Evolutionary conservation across 2,329 filamentous ascomycete species (phyloP), one percentile per base, ranked within the genome.

Genomic region (Fonsecaea pedrosoi): DNA sequence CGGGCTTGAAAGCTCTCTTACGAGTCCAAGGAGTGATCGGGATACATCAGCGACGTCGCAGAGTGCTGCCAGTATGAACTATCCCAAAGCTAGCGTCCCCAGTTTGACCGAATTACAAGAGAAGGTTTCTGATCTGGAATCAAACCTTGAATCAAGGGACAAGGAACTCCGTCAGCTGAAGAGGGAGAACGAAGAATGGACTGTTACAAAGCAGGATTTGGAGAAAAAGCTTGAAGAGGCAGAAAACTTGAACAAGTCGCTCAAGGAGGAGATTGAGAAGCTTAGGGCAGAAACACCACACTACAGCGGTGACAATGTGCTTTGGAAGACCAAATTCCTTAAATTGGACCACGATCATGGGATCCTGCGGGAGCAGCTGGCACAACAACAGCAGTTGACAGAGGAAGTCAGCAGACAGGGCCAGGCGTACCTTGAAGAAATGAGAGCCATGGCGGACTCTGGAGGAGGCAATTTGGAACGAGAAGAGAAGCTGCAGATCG

Each of bases 351-450:
- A 79, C 56, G 82, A 87, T 66, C 91, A 97, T 73, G 85, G 89
- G 64, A 86, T 87, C 53, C 80, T 94, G 25, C 87, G 90, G 70
- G 77, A 79, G 40, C 85, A 90, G 35, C 79, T 94, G 25, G 81
- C 83, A 60, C 85, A 94, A 70, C 94, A 98, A 77, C 89, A 92
- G 72, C 86, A 90, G 65, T 86, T 95, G 1, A 96, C 93, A 0
- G 90, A 96, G 68, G 91, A 97, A 74, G 95, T 97, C 37, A 88
- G 92, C 30, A 87, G 86, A 62, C 92, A 97, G 79, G 93, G 94
- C 0, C 89, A 92, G 64, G 86, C 89, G 58, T 97, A 94, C 76
- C 80, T 99, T 53, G 85, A 87, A 69, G 95, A 99, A 78, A 99
- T 98, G 95, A 89, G 92, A 69, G 83, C 87, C 54, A 84, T 98